Evolutionary conservation across 2,329 filamentous ascomycete genomes (phyloP), one percentile per base, ranked within the genome.

Genomic region (Aspergillus sergii): DNA sequence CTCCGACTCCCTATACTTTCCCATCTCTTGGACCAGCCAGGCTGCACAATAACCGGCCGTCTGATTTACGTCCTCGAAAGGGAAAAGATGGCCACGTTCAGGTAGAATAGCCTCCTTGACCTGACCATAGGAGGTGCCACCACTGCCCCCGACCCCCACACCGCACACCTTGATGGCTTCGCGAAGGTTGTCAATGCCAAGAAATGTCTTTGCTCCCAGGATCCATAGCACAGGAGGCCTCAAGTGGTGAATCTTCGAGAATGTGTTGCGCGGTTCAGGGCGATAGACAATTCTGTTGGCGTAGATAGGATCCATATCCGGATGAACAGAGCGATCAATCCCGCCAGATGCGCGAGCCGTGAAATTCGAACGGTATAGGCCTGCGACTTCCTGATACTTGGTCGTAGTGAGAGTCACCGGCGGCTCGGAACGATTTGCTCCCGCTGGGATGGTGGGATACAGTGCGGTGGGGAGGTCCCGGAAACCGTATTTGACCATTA

Each of bases 61-160:
- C 32, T 56, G 30, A 19, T 30, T 10, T 9, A 63, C 61, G 1
- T 32, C 51, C 57, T 63, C 57, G 28, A 63, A 56, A 19, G 61
- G 61, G 16, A 63, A 41, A 23, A 63, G 43, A 59, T 63, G 61
- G 5, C 61, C 43, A n/a, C 28, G 14, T 9, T 45, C 43, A 3
- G 48, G 41, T n/a, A 74, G 66, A 11, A 65, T 58, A 7, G 70
- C 61, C 30, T 70, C 68, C 51, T 68, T 61, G 1, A 74, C 73
- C 7, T 68, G 57, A 16, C 70, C 72, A 16, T 83, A 82, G 39
- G 28, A 90, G 88, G 1, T 91, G 89, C 68, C 70, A 43, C 71
- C 72, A 67, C 73, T 60, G 64, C 78, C 66, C 64, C 79, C 67
- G 59, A 75, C 11, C 63, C 78, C 50, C 43, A 68, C 53, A 59